Conservation (phyloP, 2,329 filamentous ascomycete species). For the Pseudogymnoascus sp. region DNA sequence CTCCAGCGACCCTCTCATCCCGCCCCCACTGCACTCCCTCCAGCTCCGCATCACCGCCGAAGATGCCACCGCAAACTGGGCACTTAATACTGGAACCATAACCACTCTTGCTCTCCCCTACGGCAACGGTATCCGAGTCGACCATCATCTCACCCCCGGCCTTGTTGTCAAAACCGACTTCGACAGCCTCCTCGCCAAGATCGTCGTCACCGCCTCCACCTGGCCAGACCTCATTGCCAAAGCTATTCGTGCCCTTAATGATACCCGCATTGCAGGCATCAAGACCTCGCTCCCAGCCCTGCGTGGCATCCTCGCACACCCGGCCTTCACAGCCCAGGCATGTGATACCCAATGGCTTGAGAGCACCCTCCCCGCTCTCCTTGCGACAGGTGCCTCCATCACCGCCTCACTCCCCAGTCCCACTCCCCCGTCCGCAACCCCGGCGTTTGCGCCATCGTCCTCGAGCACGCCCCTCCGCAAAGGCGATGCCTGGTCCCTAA, state of each 20-base stretch:
- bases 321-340: conserved; percentile 38
- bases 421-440: conserved; percentile 16
- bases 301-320: conserved; percentile 42
- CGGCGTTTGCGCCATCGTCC: conserved; percentile 14
- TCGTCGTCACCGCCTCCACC: conserved; percentile 36
- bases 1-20: conserved; percentile 26
- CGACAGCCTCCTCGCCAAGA: conserved; percentile 39
- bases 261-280: conserved; percentile 47
- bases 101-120: conserved; percentile 43
- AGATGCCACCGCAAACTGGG: conserved; percentile 36
- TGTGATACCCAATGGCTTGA: conserved; percentile 53
- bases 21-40: conserved; percentile 30
- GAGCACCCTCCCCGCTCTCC: conserved; percentile 31
- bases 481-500: conserved; percentile 50
- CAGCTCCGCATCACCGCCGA: conserved; percentile 39
- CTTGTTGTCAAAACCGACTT: conserved; percentile 39
- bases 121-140: conserved; percentile 45
- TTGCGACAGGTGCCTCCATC: conserved; percentile 26
- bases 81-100: conserved; percentile 53
- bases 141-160: conserved; percentile 32
- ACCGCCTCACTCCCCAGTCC: conserved; percentile 28
- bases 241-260: conserved; percentile 44
- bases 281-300: conserved; percentile 50
- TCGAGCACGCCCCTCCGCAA: conserved; percentile 44
- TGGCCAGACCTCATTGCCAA: conserved; percentile 47